Evolutionary conservation across 2,329 filamentous ascomycete genomes (phyloP).

Genomic region (Hypoxylon sp.): DNA sequence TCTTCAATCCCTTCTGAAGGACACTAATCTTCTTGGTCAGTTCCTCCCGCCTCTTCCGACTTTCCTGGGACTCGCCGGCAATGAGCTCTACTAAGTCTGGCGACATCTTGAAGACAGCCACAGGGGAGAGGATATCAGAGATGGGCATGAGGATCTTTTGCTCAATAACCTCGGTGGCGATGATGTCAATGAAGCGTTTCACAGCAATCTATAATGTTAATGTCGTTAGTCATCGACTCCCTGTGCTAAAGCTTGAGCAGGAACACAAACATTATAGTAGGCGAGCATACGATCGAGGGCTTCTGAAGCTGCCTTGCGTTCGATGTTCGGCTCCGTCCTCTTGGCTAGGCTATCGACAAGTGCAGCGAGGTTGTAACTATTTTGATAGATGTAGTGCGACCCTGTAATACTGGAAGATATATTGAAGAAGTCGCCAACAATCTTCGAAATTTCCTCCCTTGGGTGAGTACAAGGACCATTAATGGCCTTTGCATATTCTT

Average conservation of each 20-base stretch:
- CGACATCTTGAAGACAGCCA: conserved; percentile 57
- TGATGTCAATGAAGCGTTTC: conserved; percentile 61
- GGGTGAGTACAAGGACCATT: conserved; percentile 45
- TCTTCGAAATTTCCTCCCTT: conserved; percentile 34
- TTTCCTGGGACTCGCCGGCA: conserved; percentile 60
- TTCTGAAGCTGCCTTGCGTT: conserved; percentile 52
- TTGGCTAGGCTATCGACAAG: conserved; percentile 41
- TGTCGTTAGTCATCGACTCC: conserved; percentile 9
- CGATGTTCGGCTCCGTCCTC: conserved; percentile 47
- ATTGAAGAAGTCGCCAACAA: conserved; percentile 49
- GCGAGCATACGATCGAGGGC: conserved; percentile 56
- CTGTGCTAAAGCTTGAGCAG: neutral
- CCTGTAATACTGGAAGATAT: neutral
- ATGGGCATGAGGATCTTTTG: conserved; percentile 56
- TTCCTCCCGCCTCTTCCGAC: conserved; percentile 55
- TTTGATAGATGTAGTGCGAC: neutral
- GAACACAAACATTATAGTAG: conserved; percentile 55
- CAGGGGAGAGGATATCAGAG: conserved; percentile 58
- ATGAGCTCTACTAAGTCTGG: conserved; percentile 55
- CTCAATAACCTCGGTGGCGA: conserved; percentile 62
- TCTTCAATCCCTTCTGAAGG: conserved; percentile 56
- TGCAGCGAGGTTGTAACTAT: conserved; percentile 36
- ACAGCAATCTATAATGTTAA: conserved; percentile 58
- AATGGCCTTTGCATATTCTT: conserved; percentile 60
- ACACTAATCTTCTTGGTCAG: conserved; percentile 57